Conservation (phyloP, 805 yeast genomes). For the Saturnispora gosingensis region DNA sequence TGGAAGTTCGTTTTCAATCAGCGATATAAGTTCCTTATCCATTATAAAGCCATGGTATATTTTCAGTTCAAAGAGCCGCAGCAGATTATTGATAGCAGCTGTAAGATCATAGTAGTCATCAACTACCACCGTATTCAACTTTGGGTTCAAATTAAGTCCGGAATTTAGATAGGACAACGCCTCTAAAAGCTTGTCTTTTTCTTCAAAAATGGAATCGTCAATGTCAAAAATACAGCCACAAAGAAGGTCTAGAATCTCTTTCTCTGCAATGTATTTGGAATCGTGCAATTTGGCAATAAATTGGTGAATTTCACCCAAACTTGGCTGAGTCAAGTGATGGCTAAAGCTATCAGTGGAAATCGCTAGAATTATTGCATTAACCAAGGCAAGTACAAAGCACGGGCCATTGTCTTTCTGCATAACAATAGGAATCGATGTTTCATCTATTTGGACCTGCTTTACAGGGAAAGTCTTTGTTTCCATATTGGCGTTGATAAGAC, state of each 20-base stretch:
- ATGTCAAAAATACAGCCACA: constrained; percentile 1
- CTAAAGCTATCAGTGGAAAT: background rate
- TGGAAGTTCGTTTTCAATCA: background rate
- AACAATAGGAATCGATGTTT: constrained; percentile 31
- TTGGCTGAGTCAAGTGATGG: background rate
- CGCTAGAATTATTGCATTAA: constrained; percentile 42
- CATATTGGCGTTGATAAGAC: background rate
- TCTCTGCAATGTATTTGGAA: background rate
- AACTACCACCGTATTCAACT: constrained; percentile 36
- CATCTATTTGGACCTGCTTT: background rate
- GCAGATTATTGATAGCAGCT: constrained; percentile 14
- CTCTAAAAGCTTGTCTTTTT: background rate
- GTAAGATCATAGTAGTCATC: constrained; percentile 17
- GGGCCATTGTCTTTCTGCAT: constrained; percentile 82
- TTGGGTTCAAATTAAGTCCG: constrained; percentile 68
- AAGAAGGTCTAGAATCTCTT: background rate
- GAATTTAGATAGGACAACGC: constrained; percentile 30
- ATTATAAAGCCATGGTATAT: constrained; percentile 69
- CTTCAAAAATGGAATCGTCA: background rate
- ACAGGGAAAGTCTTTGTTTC: background rate
- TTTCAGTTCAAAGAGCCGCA: constrained; percentile 20
- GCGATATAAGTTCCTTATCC: background rate
- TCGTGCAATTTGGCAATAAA: constrained; percentile 1
- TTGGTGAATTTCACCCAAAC: background rate
- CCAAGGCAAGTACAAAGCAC: constrained; percentile 73